Evolutionary conservation across 345 rosid genomes (phyloP).

Genomic region (Acer saccharum): DNA sequence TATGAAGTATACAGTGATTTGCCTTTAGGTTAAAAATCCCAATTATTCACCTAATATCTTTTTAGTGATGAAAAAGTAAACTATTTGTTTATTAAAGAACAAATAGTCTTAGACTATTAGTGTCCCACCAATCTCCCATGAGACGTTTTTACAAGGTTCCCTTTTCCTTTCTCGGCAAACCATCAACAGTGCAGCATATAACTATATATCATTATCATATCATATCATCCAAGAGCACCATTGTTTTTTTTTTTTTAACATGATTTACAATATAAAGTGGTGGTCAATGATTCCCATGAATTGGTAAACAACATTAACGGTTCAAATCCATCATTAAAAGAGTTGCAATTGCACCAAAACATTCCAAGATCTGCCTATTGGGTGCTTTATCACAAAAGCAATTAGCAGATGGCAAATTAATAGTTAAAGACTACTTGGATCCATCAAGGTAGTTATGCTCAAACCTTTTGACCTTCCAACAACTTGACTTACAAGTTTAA

Average conservation of each 20-base stretch:
- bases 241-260: not conserved
- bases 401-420: not conserved
- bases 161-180: not conserved
- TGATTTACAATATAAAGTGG: conserved; percentile 4
- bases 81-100: not conserved
- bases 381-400: conserved; percentile 2
- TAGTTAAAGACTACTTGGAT: not conserved
- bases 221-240: not conserved
- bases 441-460: not conserved
- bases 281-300: conserved; percentile 1
- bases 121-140: not conserved
- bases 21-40: not conserved
- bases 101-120: too few species aligned
- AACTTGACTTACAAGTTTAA: not conserved
- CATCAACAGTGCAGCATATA: not conserved
- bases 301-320: not conserved
- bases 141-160: not conserved
- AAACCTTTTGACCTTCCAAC: conserved; percentile 9
- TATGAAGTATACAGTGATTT: not conserved
- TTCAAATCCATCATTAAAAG: not conserved
- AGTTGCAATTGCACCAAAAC: not conserved
- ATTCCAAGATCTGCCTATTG: conserved; percentile 2
- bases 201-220: not conserved
- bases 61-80: not conserved
- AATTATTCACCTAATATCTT: not conserved